Percentiles rank a stretch among this genome's conserved stretches.
These are phyloP conservation scores for Entomortierella lignicola DNA, from an alignment of 192 early-diverging fungal species.

Conservation along the genomic window DNA sequence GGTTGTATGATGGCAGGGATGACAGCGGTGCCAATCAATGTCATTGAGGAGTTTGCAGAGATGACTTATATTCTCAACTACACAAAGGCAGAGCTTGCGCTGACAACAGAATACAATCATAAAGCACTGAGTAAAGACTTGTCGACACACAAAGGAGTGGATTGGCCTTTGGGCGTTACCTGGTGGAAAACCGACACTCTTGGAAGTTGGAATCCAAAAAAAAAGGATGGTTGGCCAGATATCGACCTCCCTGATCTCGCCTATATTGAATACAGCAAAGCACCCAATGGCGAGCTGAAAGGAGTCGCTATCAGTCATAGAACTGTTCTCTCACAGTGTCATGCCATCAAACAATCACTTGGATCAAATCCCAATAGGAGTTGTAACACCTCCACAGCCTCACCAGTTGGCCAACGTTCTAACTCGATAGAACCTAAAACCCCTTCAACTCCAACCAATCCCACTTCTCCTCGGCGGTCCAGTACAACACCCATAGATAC, in stretches of 20 bases:
- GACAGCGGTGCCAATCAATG: constrained; percentile 87
- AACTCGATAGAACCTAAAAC: constrained; percentile 22
- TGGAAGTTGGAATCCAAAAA: constrained; percentile 69
- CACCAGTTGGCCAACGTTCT: constrained; percentile 23
- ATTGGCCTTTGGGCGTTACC: constrained; percentile 73
- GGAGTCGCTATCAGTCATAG: constrained; percentile 83
- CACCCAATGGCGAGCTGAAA: constrained; percentile 85
- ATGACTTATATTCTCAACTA: constrained; percentile 78
- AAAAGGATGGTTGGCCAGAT: constrained; percentile 65
- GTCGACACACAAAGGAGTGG: constrained; percentile 63
- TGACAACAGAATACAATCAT: constrained; percentile 86
- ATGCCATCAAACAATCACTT: constrained; percentile 55
- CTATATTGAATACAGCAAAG: constrained; percentile 89
- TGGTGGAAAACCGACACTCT: constrained; percentile 91
- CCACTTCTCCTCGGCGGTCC: constrained; percentile 22
- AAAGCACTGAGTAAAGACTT: constrained; percentile 81
- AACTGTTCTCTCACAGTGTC: constrained; percentile 80
- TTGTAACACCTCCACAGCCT: constrained; percentile 2
- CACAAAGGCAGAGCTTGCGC: constrained; percentile 72
- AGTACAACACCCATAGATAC: constrained; percentile 16
- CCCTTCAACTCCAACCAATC: constrained; percentile 36
- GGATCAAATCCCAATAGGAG: constrained; percentile 37
- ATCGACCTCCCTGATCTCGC: constrained; percentile 73
- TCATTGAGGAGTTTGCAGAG: constrained; percentile 84
- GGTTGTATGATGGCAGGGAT: constrained; percentile 87